Conservation (phyloP, 345 rosid species). For the Citrus hindsii region DNA sequence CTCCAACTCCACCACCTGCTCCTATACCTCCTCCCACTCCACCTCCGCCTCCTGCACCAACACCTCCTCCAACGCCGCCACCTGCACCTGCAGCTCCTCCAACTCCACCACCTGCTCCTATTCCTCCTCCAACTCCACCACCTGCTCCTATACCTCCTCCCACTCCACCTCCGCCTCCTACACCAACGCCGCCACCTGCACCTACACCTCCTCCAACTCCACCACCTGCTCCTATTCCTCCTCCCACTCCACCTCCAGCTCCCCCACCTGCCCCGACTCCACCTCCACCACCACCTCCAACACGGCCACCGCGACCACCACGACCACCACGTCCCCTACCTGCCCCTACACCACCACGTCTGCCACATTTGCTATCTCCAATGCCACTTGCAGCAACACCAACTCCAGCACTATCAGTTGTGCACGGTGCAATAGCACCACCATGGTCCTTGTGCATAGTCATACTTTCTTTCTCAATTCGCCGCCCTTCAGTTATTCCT, state of each 20-base stretch:
- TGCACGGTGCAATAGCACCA: background rate
- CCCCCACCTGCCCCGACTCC: background rate
- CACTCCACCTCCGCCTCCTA: fast-evolving
- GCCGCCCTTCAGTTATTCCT: background rate
- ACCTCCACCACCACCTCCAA: background rate
- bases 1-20: background rate
- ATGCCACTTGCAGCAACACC: too few species aligned
- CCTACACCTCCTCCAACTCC: background rate
- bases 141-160: background rate
- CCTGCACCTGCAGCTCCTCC: background rate
- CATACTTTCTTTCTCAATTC: background rate
- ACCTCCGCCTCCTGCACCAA: background rate
- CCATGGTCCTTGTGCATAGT: background rate
- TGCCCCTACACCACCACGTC: background rate
- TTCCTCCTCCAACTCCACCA: background rate
- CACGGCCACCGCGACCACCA: too few species aligned
- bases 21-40: background rate
- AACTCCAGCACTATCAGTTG: background rate
- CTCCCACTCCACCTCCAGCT: too few species aligned
- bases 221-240: too few species aligned
- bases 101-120: background rate
- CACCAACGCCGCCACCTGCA: background rate
- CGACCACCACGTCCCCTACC: background rate
- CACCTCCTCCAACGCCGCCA: too few species aligned
- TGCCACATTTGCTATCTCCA: background rate